Base-by-base conservation (phyloP, 2,329 filamentous ascomycete genomes). In the Capronia americana region DNA sequence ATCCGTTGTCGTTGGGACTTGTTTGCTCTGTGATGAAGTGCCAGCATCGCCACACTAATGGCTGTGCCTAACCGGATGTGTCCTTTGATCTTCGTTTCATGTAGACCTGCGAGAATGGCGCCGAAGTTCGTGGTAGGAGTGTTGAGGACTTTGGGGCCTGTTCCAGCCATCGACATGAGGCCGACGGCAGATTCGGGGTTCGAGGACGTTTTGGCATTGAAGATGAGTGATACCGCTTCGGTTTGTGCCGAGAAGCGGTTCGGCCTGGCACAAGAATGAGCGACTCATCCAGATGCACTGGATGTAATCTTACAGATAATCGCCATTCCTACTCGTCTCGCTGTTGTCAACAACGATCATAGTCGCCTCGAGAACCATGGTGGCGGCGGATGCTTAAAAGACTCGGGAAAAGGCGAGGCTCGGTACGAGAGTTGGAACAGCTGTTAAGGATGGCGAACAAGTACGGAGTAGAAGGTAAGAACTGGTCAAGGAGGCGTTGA, bases 341-440 rank as follows among this genome's bases (percentile, higher is more conserved):
- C 93, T 97, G 86, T 98, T 99, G 87, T 99, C 95, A 76, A 98
- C 92, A 79, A 88, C 89, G 69, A 99, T 92, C 93, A 99, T 98
- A 70, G 96, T 96, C 83, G 95, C 96, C 89, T 99, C 95, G 81
- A 99, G 90, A 82, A 90, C 92, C 95, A 99, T 99, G 77, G 86
- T 93, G 88, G 79, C 81, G 79, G 79, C 75, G 30, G 26, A n/a
- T 28, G 53, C 38, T n/a, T 26, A 41, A 2, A 38, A 53, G 11
- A 12, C 11, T 28, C 20, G n/a, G 30, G 26, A 34, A 6, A 23
- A 24, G 17, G 10, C 8, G 12, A 41, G 7, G 23, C 54, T 17
- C 17, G 17, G 28, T 7, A 34, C n/a, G 20, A 53, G 23, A 0
- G 7, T 53, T 34, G 10, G 14, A n/a, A 44, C 17, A n/a, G 38